Evolutionary conservation across 2,329 filamentous ascomycete genomes (phyloP), one percentile per base, ranked within the genome.

Genomic region (Arthrobotrys iridis): DNA sequence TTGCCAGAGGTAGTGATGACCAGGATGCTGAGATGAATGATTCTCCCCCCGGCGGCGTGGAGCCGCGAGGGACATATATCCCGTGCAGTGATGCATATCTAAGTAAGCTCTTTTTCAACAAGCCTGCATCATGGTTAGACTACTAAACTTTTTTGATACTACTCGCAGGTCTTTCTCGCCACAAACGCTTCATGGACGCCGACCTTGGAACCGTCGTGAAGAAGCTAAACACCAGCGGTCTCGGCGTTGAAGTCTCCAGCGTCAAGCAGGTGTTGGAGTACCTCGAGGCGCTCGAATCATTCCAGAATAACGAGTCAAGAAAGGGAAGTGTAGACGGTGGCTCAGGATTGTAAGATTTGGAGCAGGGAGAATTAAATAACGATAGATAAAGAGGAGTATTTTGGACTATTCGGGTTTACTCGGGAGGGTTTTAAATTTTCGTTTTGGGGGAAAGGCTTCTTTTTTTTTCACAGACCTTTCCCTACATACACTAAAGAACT

Each of bases 181-280:
- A 80, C 48, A 73, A 77, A 40, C 77, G 77, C 20, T 80, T 79
- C 41, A 78, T 78, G 46, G 77, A 79, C 59, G 79, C 79, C 37
- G 77, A 79, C 67, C 52, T 80, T 11, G 78, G 78, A n/a, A 77
- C 73, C 24, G 62, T 79, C 13, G 74, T 80, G 18, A 76, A 78
- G 40, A 78, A 79, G 41, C 50, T 79, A 33, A 77, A 79, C 70
- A 78, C 78, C 8, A 77, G 78, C 37, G 78, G 78, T 24, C 77
- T 78, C 0, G 66, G 77, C 30, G 75, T 80, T 6, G 79, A 80
- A 63, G 78, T 79, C 18, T 77, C 71, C 7, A 78, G 77, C 63
- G 74, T 80, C 20, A 77, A 78, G 28, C 78, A 79, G 65, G 79
- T 80, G 28, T 45, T 80, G 28, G 79, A 79, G 30, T 78, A 77